Evolutionary conservation across 345 rosid species (phyloP), one percentile per base, ranked within the genome.

Genomic region (Melastoma malabathricum): DNA sequence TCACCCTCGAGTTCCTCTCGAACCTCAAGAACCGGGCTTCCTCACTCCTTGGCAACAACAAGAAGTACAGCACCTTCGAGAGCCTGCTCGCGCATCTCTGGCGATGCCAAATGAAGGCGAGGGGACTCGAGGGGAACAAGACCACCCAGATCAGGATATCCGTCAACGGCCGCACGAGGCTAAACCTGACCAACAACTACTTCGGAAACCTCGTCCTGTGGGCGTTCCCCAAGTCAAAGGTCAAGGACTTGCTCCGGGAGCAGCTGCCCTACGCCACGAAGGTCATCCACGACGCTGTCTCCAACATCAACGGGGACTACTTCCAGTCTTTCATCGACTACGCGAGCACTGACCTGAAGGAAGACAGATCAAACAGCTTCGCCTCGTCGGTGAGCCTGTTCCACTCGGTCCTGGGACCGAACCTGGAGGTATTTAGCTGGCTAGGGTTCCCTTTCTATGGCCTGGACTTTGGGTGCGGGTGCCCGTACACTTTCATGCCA

Each of bases 121-220:
- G 72, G 7, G 23, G 52, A 15, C 57, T 62, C 1, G n/a, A 29
- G 2, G 50, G 27, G 13, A 15, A 47, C 4, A 54, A 61, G 18
- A 56, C 52, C n/a, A 62, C 64, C 15, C 22, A 31, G 14, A 10
- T 54, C 12, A 49, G 55, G 20, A 57, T 69, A 18, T 46, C 64
- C 0, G 64, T 61, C 9, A 43, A 54, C 17, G 63, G 67, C 5
- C 34, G 64, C 7, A 39, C 13, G 43, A 15, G 51, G 18, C 31
- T 48, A 56, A 44, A 29, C 15, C 65, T 13, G 23, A 50, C 69
- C 3, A 47, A 60, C 38, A 54, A 63, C 20, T 52, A 59, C 55
- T 68, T 68, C 17, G 69, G 73, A 1, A 68, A 68, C 57, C 53
- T 64, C 43, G 73, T 60, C 18, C 47, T 68, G 1, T 64, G 66